Evolutionary conservation across 2,329 filamentous ascomycete species (phyloP), one percentile per base, ranked within the genome.

Genomic region (Alternaria metachromatica): DNA sequence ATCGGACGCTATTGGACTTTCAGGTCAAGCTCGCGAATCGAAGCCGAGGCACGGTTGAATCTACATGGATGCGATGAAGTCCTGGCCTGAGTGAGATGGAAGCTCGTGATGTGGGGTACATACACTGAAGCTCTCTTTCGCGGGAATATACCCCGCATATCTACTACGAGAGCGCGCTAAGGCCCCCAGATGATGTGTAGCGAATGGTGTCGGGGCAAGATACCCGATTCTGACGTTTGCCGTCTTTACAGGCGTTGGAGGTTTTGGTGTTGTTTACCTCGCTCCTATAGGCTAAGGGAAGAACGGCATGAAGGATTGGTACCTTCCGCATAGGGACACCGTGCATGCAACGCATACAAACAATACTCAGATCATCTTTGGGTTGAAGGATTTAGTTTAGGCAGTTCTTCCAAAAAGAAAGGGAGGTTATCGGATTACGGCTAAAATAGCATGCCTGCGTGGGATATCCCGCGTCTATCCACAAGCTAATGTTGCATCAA

Each of bases 51-150:
- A 48, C 15, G n/a, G 20, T 48, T 56, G 20, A 33, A n/a, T 46
- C 20, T n/a, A n/a, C 21, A 48, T 56, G 43, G 18, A 56, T 48
- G 43, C 18, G 21, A 56, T 43, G 18, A 56, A 33, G 21, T 46
- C 30, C 15, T n/a, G 9, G 23, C 44, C 10, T 46, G 25, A 26
- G 20, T 15, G 25, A 4, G 43, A 56, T 20, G 43, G 9, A 15
- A 33, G 44, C 53, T 56, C 54, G 54, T 56, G 54, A 56, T 46
- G 25, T 56, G 54, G 54, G 54, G 54, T 56, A 18, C 54, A 56
- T 56, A 46, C 54, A 53, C 21, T 6, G 28, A 7, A 37, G 12
- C 28, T 53, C 21, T 21, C 28, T 37, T 53, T 53, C 49, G 49
- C 49, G 28, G 28, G 49, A 37, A 53, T 44, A 44, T 37, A 53